Evolutionary conservation across 1,284 basidiomycete species (phyloP), one percentile per base, ranked within the genome.

Genomic region (Ceratobasidium theobromae): DNA sequence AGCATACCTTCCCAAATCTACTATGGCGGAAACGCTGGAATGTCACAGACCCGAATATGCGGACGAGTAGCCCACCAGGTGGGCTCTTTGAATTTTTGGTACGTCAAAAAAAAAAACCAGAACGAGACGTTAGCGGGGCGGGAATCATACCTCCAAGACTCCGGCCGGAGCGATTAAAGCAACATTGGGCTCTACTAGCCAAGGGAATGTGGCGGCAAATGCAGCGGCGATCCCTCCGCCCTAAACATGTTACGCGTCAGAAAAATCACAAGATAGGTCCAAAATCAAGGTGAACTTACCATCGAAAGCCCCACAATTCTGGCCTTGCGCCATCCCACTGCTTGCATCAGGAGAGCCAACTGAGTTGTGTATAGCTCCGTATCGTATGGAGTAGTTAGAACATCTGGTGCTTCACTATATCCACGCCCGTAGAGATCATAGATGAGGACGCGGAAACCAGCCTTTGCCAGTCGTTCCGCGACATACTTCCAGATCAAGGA

Each of bases 401-500:
- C 88, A 69, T 89, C 88, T 16, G 40, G 40, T 4, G 16, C 14
- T 43, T 43, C 40, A 0, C 87, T 88, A 74, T 91, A 91, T 4
- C 89, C 89, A 35, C 89, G 81, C 14, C 89, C 89, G 68, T 89
- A 91, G 16, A 91, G 77, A 76, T 91, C 89, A 70, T 89, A 91
- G 3, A 89, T 78, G 25, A 91, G 79, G 57, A 91, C 84, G 60
- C 86, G 85, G 77, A 83, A 88, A 14, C 88, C 88, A 67, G 76
- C 78, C 6, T 80, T 75, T 16, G 82, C 84, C 2, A 90, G 80
- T 49, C 76, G 75, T 1, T 87, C 86, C 1, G 85, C 86, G 25
- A 91, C 79, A 53, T 88, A 84, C 71, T 83, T 85, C 87, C 87
- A 91, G 55, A 90, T 81, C 53, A 89, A 83, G 25, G 86, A 78